These are phyloP conservation scores for Thymus mandschuricus DNA, from an alignment of 257 asterid genomes.

Conservation along the genomic window DNA sequence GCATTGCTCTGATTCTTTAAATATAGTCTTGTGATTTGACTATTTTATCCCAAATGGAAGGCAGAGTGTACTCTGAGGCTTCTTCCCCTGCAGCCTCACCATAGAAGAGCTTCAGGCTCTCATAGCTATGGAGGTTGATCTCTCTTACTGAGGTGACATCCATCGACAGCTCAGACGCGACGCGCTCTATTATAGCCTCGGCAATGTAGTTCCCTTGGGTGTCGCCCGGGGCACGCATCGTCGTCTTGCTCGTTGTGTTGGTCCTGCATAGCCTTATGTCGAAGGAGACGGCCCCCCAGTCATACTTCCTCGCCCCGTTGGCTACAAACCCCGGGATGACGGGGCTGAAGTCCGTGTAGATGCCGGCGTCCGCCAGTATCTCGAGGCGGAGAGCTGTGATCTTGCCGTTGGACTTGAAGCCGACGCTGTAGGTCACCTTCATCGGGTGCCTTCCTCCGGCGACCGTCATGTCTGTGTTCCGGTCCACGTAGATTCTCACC, in stretches of 20 bases:
- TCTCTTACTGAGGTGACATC: constrained; percentile 14
- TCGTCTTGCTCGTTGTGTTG: constrained; percentile 19
- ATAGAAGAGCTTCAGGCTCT: constrained; percentile 25
- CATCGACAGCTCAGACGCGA: constrained; percentile 23
- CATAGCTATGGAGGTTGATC: constrained; percentile 12
- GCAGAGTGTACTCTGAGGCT: constrained; percentile 22
- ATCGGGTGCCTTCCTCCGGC: constrained; percentile 35
- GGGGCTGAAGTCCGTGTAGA: constrained; percentile 19
- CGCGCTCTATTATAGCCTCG: constrained; percentile 22
- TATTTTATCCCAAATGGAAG: constrained; percentile 27
- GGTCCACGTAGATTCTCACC: constrained; percentile 28
- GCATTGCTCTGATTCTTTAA: not conserved
- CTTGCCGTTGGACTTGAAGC: constrained; percentile 31
- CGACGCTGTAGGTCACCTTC: constrained; percentile 30
- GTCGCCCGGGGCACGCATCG: constrained; percentile 32
- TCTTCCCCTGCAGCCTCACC: constrained; percentile 16
- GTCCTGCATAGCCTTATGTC: constrained; percentile 28
- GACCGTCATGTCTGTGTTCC: constrained; percentile 31
- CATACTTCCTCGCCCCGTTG: not conserved
- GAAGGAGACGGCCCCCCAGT: constrained; percentile 36
- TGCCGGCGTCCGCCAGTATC: constrained; percentile 22
- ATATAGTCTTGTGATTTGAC: not conserved
- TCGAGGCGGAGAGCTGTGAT: constrained; percentile 26
- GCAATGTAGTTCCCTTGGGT: constrained; percentile 22
- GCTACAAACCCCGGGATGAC: not conserved